Percentiles rank a stretch among this genome's conserved stretches.
Evolutionary conservation across 495 filamentous ascomycete genomes (phyloP).

Genomic region (Rhizodiscina lignyota): DNA sequence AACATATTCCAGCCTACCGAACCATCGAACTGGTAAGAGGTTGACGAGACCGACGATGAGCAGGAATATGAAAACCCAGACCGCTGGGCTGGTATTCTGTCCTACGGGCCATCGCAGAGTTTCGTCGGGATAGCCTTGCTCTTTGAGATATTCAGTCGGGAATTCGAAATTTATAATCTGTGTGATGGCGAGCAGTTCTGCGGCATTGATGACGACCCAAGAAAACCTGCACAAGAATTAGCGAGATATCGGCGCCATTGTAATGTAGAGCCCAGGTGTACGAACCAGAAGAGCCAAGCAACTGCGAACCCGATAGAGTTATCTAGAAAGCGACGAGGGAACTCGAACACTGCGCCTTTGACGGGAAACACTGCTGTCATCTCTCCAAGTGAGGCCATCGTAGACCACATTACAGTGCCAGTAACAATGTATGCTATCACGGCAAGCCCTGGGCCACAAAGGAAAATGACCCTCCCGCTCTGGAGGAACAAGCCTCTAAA

Average conservation of each 20-base stretch:
- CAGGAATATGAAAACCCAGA: slow-evolving; percentile 4
- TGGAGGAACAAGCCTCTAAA: background rate
- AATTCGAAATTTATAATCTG: slow-evolving; percentile 7
- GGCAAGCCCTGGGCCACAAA: background rate
- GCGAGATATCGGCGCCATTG: no score
- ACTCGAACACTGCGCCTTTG: slow-evolving; percentile 4
- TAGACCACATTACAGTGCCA: slow-evolving; percentile 6
- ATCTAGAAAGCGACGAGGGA: slow-evolving; percentile 5
- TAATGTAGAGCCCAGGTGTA: no score
- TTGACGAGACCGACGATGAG: slow-evolving; percentile 2
- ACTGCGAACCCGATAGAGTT: slow-evolving; percentile 4
- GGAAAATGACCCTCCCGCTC: background rate
- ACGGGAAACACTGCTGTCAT: slow-evolving; percentile 6
- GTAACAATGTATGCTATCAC: slow-evolving; percentile 2
- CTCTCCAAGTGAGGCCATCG: slow-evolving; percentile 2
- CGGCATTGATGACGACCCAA: slow-evolving; percentile 4
- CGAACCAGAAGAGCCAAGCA: slow-evolving; percentile 5
- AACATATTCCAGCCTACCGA: slow-evolving; percentile 3
- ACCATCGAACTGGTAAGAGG: slow-evolving; percentile 4
- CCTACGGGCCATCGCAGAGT: slow-evolving; percentile 3
- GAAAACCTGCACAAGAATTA: no score
- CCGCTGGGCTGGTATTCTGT: slow-evolving; percentile 1
- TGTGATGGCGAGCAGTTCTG: slow-evolving; percentile 4
- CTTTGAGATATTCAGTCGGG: slow-evolving; percentile 3
- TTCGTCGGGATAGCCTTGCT: slow-evolving; percentile 5